Base-by-base conservation (phyloP, 768 basidiomycete genomes). In the Tephrocybe sp. region DNA sequence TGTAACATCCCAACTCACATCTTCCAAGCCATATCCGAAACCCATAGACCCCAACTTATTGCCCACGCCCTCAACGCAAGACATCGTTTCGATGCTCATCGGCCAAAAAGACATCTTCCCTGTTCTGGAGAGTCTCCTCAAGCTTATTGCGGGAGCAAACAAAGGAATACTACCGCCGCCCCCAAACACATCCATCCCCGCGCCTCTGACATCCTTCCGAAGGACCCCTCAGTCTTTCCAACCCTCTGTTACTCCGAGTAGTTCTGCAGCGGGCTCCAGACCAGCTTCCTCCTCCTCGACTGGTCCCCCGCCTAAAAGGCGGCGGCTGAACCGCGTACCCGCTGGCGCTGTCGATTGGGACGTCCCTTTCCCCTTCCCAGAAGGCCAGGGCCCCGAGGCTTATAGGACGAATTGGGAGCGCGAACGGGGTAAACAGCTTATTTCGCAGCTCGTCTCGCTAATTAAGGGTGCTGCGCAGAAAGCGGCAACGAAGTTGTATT, bases 301-400 rank as follows among this genome's bases (percentile, higher is more conserved):
- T 22, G 47, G 50, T n/a, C 63, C 73, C 7, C 56, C 60, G 12
- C 60, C 73, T 5, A 90, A 88, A 67, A 82, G 79, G 53, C 77
- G 87, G 23, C 87, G 79, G 57, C 69, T 90, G 12, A 74, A 72
- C 50, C 68, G 72, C 8, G 87, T 92, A 12, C 89, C 89, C 31
- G 89, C 89, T 17, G 89, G 89, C 10, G 89, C 89, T 1, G 75
- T 65, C 1, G 87, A 90, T 60, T 92, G 89, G 89, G 87, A 90
- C 57, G 79, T 91, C 0, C 89, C 89, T 0, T 91, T 84, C 63
- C 89, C 89, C 5, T 91, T 91, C 55, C 67, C 65, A 35, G 69
- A 75, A 42, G 89, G 87, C 23, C 84, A 92, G 57, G 89, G 85
- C 1, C 87, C 89, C 2, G 62, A 75, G 14, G 71, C 73, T n/a